Percentiles rank a stretch among this genome's conserved stretches.
Conservation (phyloP, 208 protist genomes). For the Trypanosomatidae sp. region DNA sequence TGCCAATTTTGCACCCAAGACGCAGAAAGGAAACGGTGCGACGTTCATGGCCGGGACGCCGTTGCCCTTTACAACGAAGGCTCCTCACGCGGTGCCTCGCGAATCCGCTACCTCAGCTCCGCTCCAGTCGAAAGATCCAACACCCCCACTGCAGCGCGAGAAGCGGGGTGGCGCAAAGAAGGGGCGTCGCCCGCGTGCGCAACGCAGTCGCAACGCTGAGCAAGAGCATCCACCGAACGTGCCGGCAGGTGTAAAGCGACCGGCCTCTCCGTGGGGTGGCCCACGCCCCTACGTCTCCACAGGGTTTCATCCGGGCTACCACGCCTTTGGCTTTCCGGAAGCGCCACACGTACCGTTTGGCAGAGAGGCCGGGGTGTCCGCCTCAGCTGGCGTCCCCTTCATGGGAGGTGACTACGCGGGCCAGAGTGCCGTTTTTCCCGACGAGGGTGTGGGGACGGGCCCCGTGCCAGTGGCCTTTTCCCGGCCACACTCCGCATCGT, state of each 20-base stretch:
- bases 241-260: neutral
- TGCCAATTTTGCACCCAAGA: neutral
- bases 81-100: neutral
- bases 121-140: neutral
- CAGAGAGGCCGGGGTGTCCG: neutral
- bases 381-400: neutral
- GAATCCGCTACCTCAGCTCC: neutral
- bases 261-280: neutral
- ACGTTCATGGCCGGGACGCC: neutral
- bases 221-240: neutral
- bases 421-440: neutral
- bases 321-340: neutral
- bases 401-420: neutral
- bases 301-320: no score
- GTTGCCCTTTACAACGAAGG: neutral
- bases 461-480: neutral
- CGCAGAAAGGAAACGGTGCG: neutral
- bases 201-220: neutral
- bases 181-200: neutral
- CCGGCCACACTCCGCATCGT: neutral
- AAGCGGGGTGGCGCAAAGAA: neutral
- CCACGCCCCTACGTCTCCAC: neutral
- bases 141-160: neutral
- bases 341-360: slow-evolving; percentile 8
- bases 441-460: neutral